Evolutionary conservation across 352 stramenopile species (phyloP).

Genomic region (Aphanomyces euteiches): DNA sequence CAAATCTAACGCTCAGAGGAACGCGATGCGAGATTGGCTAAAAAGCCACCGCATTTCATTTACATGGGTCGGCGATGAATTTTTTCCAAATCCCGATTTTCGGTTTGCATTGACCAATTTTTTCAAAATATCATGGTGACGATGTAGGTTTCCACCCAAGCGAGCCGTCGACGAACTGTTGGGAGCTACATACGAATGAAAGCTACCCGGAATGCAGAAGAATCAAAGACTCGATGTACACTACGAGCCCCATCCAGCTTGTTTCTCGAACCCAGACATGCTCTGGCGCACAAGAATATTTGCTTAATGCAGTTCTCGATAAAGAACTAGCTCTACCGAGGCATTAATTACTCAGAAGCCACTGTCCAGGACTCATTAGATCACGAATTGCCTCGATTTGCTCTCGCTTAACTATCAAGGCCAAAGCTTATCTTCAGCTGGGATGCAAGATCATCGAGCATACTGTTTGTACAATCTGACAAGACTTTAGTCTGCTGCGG

Average conservation of each 20-base stretch:
- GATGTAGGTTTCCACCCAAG: constrained; percentile 20
- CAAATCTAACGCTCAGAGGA: constrained; percentile 51
- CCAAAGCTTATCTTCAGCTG: constrained; percentile 28
- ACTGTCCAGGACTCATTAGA: no score
- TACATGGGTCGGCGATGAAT: constrained; percentile 84
- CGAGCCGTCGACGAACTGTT: constrained; percentile 2
- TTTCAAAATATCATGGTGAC: constrained; percentile 5
- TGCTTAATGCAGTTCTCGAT: no score
- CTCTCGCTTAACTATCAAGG: background rate
- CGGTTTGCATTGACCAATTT: constrained; percentile 34
- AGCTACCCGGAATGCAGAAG: no score
- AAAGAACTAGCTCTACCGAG: no score
- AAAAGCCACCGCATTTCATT: constrained; percentile 77
- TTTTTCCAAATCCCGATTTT: constrained; percentile 85
- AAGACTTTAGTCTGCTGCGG: background rate
- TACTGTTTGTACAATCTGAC: background rate
- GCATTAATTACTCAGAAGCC: no score
- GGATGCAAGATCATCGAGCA: constrained; percentile 15
- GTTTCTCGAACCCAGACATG: no score
- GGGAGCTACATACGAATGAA: background rate
- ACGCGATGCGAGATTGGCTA: constrained; percentile 63
- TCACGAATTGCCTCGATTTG: no score
- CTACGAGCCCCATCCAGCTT: no score
- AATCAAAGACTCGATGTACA: no score
- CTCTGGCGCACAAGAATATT: no score